phyloP scores from a whole-genome alignment of 768 basidiomycete species.

The Mycena latifolia region DNA sequence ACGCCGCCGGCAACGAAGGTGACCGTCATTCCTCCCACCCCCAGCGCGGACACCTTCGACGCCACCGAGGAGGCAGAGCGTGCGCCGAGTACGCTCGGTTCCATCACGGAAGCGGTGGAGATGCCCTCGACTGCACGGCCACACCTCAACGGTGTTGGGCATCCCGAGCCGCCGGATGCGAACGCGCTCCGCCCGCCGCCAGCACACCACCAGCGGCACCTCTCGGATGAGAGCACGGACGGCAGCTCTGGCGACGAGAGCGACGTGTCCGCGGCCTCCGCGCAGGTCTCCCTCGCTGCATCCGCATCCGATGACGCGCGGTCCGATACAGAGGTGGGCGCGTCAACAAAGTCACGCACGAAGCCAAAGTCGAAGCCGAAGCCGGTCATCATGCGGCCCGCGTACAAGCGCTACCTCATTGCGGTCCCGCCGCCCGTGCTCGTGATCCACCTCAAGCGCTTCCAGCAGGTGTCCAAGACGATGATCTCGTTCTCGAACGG shows the following conservation, averaged over 20 bases:
- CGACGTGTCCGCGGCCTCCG: constrained; percentile 41
- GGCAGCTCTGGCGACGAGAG: constrained; percentile 60
- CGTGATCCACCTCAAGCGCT: constrained; percentile 94
- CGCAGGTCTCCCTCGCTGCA: constrained; percentile 13
- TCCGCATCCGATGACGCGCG: constrained; percentile 15
- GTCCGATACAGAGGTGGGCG: constrained; percentile 13
- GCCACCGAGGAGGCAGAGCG: background rate
- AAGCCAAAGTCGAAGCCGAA: constrained; percentile 47
- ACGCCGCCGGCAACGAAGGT: constrained; percentile 33
- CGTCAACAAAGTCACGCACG: constrained; percentile 29
- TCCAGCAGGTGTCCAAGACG: constrained; percentile 85
- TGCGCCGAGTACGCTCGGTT: constrained; percentile 4
- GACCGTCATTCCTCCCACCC: constrained; percentile 33
- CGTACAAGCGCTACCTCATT: constrained; percentile 96
- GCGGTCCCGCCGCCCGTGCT: constrained; percentile 87
- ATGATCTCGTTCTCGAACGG: constrained; percentile 74
- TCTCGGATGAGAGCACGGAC: constrained; percentile 41
- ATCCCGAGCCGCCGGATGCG: background rate
- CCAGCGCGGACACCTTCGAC: constrained; percentile 17
- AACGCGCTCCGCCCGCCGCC: constrained; percentile 36
- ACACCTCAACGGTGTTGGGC: constrained; percentile 11
- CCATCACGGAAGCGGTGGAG: constrained; percentile 25
- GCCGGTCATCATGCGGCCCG: constrained; percentile 83
- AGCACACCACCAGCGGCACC: constrained; percentile 22
- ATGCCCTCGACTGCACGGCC: background rate